Percentiles rank a stretch among this genome's conserved stretches.
phyloP scores from a whole-genome alignment of 495 filamentous ascomycete genomes.

The Terfezia claveryi region DNA sequence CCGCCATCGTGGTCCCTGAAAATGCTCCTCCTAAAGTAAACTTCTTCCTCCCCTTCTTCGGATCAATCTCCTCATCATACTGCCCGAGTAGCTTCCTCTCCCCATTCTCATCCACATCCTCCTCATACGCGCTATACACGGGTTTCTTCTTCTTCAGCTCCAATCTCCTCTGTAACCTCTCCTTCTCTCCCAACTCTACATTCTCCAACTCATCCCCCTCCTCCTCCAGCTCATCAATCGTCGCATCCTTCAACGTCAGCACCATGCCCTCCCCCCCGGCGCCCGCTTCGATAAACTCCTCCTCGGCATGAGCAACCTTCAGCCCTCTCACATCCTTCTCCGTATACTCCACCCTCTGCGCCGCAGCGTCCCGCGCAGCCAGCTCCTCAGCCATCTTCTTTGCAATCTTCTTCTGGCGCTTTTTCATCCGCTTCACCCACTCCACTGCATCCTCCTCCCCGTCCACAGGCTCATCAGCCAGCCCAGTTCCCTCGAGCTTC shows the following conservation, averaged over 20 bases:
- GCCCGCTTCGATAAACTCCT: conserved; percentile 41
- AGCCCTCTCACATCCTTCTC: conserved; percentile 67
- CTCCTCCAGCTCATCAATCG: conserved; percentile 59
- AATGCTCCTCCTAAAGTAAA: conserved; percentile 53
- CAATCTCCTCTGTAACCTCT: conserved; percentile 52
- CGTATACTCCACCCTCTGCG: conserved; percentile 43
- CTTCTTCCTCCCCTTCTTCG: conserved; percentile 58
- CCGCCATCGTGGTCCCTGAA: neutral
- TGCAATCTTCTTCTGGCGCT: conserved; percentile 70
- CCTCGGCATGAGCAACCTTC: conserved; percentile 70
- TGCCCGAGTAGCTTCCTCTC: conserved; percentile 49
- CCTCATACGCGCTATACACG: conserved; percentile 63
- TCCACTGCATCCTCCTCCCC: conserved; percentile 51
- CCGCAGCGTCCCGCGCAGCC: conserved; percentile 43
- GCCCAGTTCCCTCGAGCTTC: conserved; percentile 53
- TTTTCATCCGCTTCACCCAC: conserved; percentile 75
- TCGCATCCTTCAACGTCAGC: conserved; percentile 73
- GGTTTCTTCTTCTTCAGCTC: conserved; percentile 83
- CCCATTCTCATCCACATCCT: conserved; percentile 35
- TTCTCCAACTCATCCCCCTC: conserved; percentile 88
- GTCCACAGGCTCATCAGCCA: conserved; percentile 43
- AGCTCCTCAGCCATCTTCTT: conserved; percentile 48
- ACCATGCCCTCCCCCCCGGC: conserved; percentile 50
- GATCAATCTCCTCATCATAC: conserved; percentile 87
- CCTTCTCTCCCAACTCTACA: conserved; percentile 50